Base-by-base conservation (phyloP, 176 grass and related monocot genomes). In the Triticum monococcum region DNA sequence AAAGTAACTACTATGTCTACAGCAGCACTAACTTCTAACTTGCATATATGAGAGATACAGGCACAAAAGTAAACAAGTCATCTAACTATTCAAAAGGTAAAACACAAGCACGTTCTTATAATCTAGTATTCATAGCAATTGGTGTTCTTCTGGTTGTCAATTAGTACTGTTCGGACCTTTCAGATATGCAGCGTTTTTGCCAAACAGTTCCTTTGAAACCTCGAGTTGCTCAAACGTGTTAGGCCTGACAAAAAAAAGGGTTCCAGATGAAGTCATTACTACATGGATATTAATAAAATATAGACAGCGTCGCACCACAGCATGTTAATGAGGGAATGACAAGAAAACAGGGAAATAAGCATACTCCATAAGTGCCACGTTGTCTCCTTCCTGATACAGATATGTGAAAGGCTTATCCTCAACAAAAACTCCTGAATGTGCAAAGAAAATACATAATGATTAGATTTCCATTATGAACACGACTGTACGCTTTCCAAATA, bases 201-300 rank as follows among this genome's bases (percentile, higher is more conserved):
- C 93, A 89, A 98, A 98, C 84, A 98, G 80, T 62, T 96, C 93
- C 77, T 96, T 91, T 25, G 92, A 84, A 92, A 98, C 87, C 86
- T 98, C 96, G 56, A 98, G 52, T 91, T 98, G 96, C 82, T 98
- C 93, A 92, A 94, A 98, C 18, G 96, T 96, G 71, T 72, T 79
- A 74, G 96, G 96, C 86, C 96, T 98, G 70, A 48, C 22, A 92
- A 83, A 72, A 72, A 86, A 22, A 57, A 8, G 32, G 22, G 83
- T 46, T 87, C 6, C n/a, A 82, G 18, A 76, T 77, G 62, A 88
- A 78, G 54, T 24, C 9, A 65, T 13, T 0, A 77, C 41, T 84
- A 24, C n/a, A 81, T 70, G 63, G 36, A 61, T 17, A 62, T 16
- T 80, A 75, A 50, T 69, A 30, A 50, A 50, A 79, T 83, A 64